phyloP scores from a whole-genome alignment of 768 basidiomycete genomes.

The Lanmaoa pseudosensibilis region DNA sequence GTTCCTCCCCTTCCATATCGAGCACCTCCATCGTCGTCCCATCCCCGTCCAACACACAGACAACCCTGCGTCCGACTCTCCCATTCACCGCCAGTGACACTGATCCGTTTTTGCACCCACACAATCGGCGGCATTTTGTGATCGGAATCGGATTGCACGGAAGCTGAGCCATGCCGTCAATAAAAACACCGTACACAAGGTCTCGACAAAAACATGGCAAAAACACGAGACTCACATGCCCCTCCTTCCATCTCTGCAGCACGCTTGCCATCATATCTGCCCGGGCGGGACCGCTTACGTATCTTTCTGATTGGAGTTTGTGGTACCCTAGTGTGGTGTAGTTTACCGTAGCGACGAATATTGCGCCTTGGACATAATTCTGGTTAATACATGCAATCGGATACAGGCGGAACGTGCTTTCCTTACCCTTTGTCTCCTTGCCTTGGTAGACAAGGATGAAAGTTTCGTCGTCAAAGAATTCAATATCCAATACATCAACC shows the following conservation, averaged over 20 bases:
- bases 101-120: constrained; percentile 49
- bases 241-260: constrained; percentile 55
- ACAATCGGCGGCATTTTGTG: constrained; percentile 55
- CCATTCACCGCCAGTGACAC: constrained; percentile 74
- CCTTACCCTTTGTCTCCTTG: constrained; percentile 49
- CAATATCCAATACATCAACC: constrained; percentile 60
- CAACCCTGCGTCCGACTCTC: constrained; percentile 68
- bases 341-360: constrained; percentile 61
- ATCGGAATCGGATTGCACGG: constrained; percentile 49
- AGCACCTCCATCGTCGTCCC: constrained; percentile 69
- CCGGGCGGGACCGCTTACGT: constrained; percentile 56
- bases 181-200: constrained; percentile 31
- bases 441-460: constrained; percentile 64
- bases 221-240: constrained; percentile 56
- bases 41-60: constrained; percentile 65
- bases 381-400: constrained; percentile 31
- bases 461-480: constrained; percentile 78
- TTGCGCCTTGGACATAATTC: constrained; percentile 42
- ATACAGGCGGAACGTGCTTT: constrained; percentile 19
- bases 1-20: constrained; percentile 70
- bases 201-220: constrained; percentile 32
- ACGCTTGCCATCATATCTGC: constrained; percentile 66
- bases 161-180: constrained; percentile 46
- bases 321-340: constrained; percentile 65
- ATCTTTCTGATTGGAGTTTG: constrained; percentile 43